Conservation (phyloP, 805 yeast species). For the Komagataella pseudopastoris region DNA sequence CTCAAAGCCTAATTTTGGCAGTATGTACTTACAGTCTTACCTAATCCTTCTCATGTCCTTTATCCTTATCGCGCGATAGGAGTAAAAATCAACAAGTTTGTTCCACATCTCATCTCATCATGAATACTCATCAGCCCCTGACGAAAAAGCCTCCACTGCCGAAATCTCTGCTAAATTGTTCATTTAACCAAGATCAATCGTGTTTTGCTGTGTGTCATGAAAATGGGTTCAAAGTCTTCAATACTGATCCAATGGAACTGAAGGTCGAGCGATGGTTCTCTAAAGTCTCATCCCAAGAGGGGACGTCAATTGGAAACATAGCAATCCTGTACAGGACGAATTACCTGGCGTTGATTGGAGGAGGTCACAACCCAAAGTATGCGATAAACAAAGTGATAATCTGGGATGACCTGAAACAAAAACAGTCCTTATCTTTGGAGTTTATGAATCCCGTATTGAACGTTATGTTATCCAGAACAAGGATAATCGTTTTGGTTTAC, state of each 20-base stretch:
- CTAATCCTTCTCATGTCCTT: not conserved
- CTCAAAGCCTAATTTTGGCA: too few species aligned
- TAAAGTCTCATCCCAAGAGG: conserved; percentile 11
- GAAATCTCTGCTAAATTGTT: conserved; percentile 32
- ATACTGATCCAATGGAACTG: conserved; percentile 74
- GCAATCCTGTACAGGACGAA: conserved; percentile 85
- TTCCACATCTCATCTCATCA: conserved; percentile 3
- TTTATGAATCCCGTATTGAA: conserved; percentile 65
- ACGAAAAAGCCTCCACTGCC: conserved; percentile 5
- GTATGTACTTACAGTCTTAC: not conserved
- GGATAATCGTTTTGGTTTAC: conserved; percentile 60
- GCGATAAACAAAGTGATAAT: conserved; percentile 71
- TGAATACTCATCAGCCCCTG: conserved; percentile 20
- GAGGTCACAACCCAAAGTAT: conserved; percentile 69
- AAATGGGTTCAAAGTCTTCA: conserved; percentile 72
- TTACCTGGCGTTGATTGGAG: conserved; percentile 82
- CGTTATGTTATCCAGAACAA: conserved; percentile 59
- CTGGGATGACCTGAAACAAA: conserved; percentile 84
- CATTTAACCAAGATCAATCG: conserved; percentile 81
- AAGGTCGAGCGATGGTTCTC: conserved; percentile 47
- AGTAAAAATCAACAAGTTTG: not conserved
- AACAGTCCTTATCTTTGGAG: conserved; percentile 59
- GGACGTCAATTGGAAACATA: conserved; percentile 57
- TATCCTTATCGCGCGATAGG: not conserved
- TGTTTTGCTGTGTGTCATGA: conserved; percentile 82